phyloP scores from a whole-genome alignment of 352 stramenopile genomes.

The Thalassiosira mediterranea region DNA sequence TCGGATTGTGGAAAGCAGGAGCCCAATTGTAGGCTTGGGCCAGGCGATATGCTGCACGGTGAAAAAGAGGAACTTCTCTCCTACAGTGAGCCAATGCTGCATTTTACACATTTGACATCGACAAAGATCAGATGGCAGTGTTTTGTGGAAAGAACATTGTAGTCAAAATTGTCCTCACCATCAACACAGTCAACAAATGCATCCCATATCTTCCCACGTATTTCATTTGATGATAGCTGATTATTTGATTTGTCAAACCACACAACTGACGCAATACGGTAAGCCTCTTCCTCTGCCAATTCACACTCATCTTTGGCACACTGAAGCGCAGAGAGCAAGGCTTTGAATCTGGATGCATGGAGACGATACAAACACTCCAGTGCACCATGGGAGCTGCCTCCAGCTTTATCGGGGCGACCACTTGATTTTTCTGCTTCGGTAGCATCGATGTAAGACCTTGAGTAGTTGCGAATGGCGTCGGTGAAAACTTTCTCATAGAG shows the following conservation, averaged over 20 bases:
- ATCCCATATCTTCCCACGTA: constrained; percentile 70
- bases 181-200: constrained; percentile 74
- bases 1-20: constrained; percentile 68
- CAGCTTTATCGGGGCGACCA: constrained; percentile 48
- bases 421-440: constrained; percentile 57
- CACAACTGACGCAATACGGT: constrained; percentile 63
- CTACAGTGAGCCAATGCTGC: constrained; percentile 69
- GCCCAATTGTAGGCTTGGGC: constrained; percentile 80
- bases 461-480: constrained; percentile 63
- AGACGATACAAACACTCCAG: constrained; percentile 79
- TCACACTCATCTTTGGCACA: constrained; percentile 44
- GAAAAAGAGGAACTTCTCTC: constrained; percentile 68
- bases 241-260: constrained; percentile 63
- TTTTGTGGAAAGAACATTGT: neutral
- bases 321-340: constrained; percentile 62
- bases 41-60: constrained; percentile 79
- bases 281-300: constrained; percentile 63
- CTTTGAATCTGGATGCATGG: constrained; percentile 79
- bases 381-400: constrained; percentile 78
- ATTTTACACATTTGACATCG: neutral
- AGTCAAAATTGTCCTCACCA: constrained; percentile 13
- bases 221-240: constrained; percentile 6
- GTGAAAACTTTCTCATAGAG: constrained; percentile 71
- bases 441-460: constrained; percentile 54
- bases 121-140: neutral